Conservation (phyloP, 192 early-diverging fungal genomes). For the Coemansia sp. region DNA sequence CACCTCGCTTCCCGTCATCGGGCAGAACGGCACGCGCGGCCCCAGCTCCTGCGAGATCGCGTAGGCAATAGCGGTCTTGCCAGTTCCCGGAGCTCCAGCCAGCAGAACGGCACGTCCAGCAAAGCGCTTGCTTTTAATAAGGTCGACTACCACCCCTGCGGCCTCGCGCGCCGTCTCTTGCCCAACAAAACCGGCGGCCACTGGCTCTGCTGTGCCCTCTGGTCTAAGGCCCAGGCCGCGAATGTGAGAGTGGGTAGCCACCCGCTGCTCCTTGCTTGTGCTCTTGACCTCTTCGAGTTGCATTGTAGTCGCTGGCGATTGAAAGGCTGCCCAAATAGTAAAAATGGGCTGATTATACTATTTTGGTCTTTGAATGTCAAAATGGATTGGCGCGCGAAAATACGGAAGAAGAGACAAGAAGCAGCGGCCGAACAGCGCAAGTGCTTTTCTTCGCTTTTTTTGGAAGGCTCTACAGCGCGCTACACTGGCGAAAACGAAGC, state of each 20-base stretch:
- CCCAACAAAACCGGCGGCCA: slow-evolving; percentile 91
- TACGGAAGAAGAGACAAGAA: neutral
- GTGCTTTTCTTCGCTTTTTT: too few relatives aligned
- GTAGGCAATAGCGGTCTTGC: slow-evolving; percentile 96
- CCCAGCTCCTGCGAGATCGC: slow-evolving; percentile 96
- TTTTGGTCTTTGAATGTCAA: too few relatives aligned
- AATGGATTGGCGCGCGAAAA: neutral
- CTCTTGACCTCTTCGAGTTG: slow-evolving; percentile 87
- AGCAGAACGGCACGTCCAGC: slow-evolving; percentile 91
- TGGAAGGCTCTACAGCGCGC: too few relatives aligned
- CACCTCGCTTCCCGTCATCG: slow-evolving; percentile 98
- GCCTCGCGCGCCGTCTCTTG: slow-evolving; percentile 96
- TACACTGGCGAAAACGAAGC: too few relatives aligned
- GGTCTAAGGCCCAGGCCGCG: slow-evolving; percentile 86
- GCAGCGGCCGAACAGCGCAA: too few relatives aligned
- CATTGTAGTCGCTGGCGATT: slow-evolving; percentile 54
- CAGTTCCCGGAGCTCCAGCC: slow-evolving; percentile 94
- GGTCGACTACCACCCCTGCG: slow-evolving; percentile 87
- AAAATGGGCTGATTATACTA: too few relatives aligned
- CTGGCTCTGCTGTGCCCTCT: slow-evolving; percentile 84
- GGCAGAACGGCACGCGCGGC: slow-evolving; percentile 97
- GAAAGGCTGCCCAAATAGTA: neutral
- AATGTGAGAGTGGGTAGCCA: slow-evolving; percentile 97
- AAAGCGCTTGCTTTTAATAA: slow-evolving; percentile 95
- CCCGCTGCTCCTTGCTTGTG: slow-evolving; percentile 88